These are phyloP conservation scores for Suillus decipiens DNA, from an alignment of 768 basidiomycete genomes.

Conservation along the genomic window DNA sequence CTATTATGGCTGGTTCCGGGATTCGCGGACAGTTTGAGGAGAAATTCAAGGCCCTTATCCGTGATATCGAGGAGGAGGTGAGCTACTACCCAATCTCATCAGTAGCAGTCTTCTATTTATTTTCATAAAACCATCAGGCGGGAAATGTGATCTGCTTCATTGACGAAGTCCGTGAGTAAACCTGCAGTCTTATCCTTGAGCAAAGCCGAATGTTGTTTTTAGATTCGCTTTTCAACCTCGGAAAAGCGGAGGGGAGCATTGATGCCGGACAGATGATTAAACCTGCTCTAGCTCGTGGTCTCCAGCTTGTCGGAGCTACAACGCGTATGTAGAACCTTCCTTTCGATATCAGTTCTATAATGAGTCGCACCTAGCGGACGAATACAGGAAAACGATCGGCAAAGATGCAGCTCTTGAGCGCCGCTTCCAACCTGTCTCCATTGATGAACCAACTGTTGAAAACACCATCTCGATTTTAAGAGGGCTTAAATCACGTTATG, in stretches of 20 bases:
- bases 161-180: constrained; percentile 84
- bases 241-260: constrained; percentile 89
- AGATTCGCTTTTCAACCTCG: constrained; percentile 85
- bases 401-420: constrained; percentile 92
- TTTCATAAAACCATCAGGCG: constrained; percentile 36
- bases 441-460: constrained; percentile 87
- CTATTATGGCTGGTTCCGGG: constrained; percentile 86
- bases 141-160: constrained; percentile 91
- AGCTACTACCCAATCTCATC: constrained; percentile 31
- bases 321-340: constrained; percentile 56
- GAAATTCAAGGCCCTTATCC: constrained; percentile 88
- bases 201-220: not conserved
- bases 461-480: constrained; percentile 86
- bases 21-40: constrained; percentile 93
- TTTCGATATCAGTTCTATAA: not conserved
- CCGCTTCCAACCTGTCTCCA: constrained; percentile 86
- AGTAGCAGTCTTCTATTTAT: constrained; percentile 18
- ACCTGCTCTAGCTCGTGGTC: constrained; percentile 82
- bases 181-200: not conserved
- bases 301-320: constrained; percentile 89
- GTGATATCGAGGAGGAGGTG: constrained; percentile 86
- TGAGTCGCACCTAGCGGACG: constrained; percentile 55
- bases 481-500: constrained; percentile 81
- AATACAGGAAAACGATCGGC: constrained; percentile 88
- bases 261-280: constrained; percentile 95